Conservation (phyloP, 257 asterid genomes). For the Lycium barbarum region DNA sequence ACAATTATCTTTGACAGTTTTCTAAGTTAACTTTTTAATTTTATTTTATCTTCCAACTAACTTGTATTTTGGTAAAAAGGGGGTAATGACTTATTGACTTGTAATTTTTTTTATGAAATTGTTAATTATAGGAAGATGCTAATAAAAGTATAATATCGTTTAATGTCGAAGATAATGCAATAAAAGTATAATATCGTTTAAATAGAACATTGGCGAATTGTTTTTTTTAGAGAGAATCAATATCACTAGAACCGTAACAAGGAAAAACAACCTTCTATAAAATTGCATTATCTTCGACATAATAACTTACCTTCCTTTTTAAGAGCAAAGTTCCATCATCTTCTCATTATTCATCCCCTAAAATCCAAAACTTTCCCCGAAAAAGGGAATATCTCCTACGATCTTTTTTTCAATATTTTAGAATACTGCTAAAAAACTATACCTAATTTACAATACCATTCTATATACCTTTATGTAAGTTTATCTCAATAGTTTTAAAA, state of each 20-base stretch:
- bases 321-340: background rate
- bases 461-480: background rate
- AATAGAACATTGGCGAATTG: background rate
- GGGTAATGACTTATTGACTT: background rate
- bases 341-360: background rate
- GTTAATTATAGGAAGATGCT: background rate
- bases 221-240: background rate
- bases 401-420: background rate
- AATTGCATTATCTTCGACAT: background rate
- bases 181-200: background rate
- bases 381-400: background rate
- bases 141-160: background rate
- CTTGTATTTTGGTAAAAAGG: background rate
- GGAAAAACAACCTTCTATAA: background rate
- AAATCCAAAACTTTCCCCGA: background rate
- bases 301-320: background rate
- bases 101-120: background rate
- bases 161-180: too few species aligned
- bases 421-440: background rate
- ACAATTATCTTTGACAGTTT: background rate
- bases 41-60: background rate
- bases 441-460: background rate
- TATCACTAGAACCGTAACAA: background rate
- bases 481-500: background rate
- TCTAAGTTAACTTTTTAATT: background rate